Percentiles rank a stretch among this genome's conserved stretches.
Evolutionary conservation across 1,284 basidiomycete species (phyloP).

Genomic region (Neonothopanus nambi): DNA sequence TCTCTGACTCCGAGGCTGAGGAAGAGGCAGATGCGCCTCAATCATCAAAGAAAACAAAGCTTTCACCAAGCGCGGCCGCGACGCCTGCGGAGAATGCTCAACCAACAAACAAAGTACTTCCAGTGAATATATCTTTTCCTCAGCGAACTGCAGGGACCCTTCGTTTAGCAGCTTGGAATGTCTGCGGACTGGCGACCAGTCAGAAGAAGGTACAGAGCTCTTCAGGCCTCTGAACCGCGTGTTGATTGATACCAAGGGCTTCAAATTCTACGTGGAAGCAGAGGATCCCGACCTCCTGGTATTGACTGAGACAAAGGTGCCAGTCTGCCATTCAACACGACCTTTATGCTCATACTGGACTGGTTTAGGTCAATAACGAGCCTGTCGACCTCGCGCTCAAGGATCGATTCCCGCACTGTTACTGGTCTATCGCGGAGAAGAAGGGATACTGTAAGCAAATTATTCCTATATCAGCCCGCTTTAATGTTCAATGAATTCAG

Average conservation of each 20-base stretch:
- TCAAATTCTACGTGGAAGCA: slow-evolving; percentile 77
- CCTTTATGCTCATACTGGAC: too few relatives aligned
- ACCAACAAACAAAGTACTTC: slow-evolving; percentile 73
- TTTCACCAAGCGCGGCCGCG: neutral
- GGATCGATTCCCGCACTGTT: slow-evolving; percentile 63
- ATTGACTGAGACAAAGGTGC: slow-evolving; percentile 80
- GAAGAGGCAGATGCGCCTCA: slow-evolving; percentile 14
- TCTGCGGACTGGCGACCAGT: slow-evolving; percentile 67
- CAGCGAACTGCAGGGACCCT: slow-evolving; percentile 45
- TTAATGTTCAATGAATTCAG: slow-evolving; percentile 36
- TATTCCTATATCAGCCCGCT: neutral
- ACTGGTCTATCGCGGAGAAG: slow-evolving; percentile 75
- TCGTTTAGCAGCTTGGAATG: slow-evolving; percentile 75
- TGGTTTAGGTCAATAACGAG: slow-evolving; percentile 60
- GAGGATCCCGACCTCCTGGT: slow-evolving; percentile 82
- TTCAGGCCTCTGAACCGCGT: slow-evolving; percentile 6
- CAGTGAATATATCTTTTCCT: slow-evolving; percentile 63
- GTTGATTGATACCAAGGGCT: slow-evolving; percentile 51
- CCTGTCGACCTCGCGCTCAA: slow-evolving; percentile 60
- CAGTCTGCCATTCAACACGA: neutral
- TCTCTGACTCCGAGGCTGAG: slow-evolving; percentile 24
- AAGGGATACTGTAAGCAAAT: slow-evolving; percentile 67
- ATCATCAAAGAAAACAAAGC: slow-evolving; percentile 27
- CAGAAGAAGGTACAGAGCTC: slow-evolving; percentile 62
- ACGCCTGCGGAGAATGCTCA: slow-evolving; percentile 37